Conservation (phyloP, 164 flowering plant species). For the Aristolochia californica region DNA sequence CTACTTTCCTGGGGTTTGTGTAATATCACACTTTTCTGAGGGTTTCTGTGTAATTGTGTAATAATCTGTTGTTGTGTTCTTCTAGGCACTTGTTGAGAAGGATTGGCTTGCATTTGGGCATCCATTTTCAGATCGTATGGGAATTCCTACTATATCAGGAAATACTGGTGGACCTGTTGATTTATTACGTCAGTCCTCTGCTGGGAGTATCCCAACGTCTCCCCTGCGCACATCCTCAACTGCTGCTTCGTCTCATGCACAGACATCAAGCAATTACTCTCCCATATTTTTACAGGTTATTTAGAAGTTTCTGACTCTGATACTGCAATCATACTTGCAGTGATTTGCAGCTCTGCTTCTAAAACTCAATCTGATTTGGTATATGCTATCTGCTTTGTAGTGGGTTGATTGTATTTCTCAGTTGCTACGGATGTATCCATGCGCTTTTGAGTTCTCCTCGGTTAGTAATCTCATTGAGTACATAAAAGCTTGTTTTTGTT, state of each 20-base stretch:
- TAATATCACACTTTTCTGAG: too few species aligned
- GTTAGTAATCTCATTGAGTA: slow-evolving; percentile 30
- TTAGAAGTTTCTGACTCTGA: not conserved
- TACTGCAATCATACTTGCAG: not conserved
- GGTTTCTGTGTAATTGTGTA: too few species aligned
- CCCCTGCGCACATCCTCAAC: slow-evolving; percentile 60
- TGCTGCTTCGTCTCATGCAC: slow-evolving; percentile 48
- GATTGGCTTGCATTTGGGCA: slow-evolving; percentile 99
- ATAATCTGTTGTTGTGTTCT: not conserved
- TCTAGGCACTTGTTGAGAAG: slow-evolving; percentile 92
- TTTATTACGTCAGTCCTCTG: slow-evolving; percentile 62
- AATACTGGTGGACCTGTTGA: slow-evolving; percentile 36
- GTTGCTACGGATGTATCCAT: slow-evolving; percentile 88
- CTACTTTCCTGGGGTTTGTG: too few species aligned
- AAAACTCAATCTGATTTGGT: slow-evolving; percentile 6
- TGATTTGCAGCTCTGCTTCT: not conserved
- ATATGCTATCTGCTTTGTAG: slow-evolving; percentile 21
- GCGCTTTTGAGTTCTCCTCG: slow-evolving; percentile 91
- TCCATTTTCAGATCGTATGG: slow-evolving; percentile 91
- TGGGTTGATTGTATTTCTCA: slow-evolving; percentile 99
- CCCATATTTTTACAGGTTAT: slow-evolving; percentile 95
- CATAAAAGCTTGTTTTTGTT: slow-evolving; percentile 1
- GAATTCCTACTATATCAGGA: slow-evolving; percentile 61
- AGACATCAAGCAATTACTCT: slow-evolving; percentile 56
- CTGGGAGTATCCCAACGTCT: slow-evolving; percentile 52